These are phyloP conservation scores for Aspergillus affinis DNA, from an alignment of 495 filamentous ascomycete species.

Conservation along the genomic window DNA sequence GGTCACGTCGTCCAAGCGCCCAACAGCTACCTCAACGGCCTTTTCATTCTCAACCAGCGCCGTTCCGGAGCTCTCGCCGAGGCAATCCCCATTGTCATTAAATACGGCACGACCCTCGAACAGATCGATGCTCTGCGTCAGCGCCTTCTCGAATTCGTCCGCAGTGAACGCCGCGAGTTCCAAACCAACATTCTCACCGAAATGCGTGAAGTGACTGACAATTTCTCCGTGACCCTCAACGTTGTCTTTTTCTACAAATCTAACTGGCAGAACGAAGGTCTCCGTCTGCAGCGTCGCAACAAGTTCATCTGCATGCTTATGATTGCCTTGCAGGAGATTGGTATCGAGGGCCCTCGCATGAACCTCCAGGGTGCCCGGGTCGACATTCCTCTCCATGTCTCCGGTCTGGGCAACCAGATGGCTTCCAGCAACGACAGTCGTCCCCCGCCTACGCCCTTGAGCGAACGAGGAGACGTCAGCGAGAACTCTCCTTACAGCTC, in stretches of 20 bases:
- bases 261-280: constrained; percentile 88
- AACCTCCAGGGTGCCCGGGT: constrained; percentile 67
- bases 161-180: constrained; percentile 86
- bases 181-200: constrained; percentile 89
- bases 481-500: constrained; percentile 28
- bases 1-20: constrained; percentile 95
- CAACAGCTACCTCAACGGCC: constrained; percentile 86
- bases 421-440: constrained; percentile 14
- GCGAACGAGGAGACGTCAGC: constrained; percentile 6
- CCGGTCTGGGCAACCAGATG: constrained; percentile 34
- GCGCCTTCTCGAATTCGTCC: constrained; percentile 82
- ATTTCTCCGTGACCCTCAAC: constrained; percentile 78
- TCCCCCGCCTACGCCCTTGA: constrained; percentile 16
- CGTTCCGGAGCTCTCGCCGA: constrained; percentile 87
- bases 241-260: constrained; percentile 98
- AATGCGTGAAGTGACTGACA: constrained; percentile 64
- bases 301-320: constrained; percentile 95
- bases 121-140: constrained; percentile 83
- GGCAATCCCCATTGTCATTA: constrained; percentile 78
- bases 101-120: constrained; percentile 84
- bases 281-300: constrained; percentile 87
- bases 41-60: constrained; percentile 94
- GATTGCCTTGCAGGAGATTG: constrained; percentile 78
- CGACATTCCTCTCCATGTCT: constrained; percentile 59
- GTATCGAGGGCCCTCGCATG: constrained; percentile 83